Base-by-base conservation (phyloP, 495 filamentous ascomycete genomes). In the Penicillium robsamsonii region DNA sequence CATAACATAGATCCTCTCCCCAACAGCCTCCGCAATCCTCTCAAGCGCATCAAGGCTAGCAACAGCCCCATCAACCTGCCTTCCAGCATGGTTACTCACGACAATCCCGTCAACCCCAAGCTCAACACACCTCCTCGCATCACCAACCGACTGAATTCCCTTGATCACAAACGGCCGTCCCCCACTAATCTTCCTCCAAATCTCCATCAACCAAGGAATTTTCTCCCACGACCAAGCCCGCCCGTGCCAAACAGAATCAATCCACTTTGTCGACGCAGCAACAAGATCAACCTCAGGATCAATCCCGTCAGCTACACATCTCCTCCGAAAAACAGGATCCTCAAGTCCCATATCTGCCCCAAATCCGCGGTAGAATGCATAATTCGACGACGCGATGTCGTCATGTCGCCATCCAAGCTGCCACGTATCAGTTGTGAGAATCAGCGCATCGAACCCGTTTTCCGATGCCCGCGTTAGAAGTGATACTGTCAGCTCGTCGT, bases 401-500 rank as follows among this genome's bases (percentile, higher is more conserved):
- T 84, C 75, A 60, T 85, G 83, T 7, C 85, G 78, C 84, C 84
- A 88, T 8, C 77, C 86, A 1, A 88, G 74, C 55, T 81, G 75
- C 80, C 79, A 87, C 0, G 86, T 88, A 67, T 87, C 86, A 0
- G 82, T 79, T 5, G 84, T 89, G 0, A 88, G 70, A 17, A 89
- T 81, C 44, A 76, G 75, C 0, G 75, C 86, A 18, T 77, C 73
- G 65, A 83, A 89, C 2, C 86, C 85, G 30, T 63, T 65, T 2
- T 81, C 64, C 60, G 73, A 71, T 0, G 84, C 84, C 13, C 84
- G 77, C 8, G 68, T 69, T 2, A 87, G 65, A 46, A 87, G 67
- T 0, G 79, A 84, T 11, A 82, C 53, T 1, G 82, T 77, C 12
- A 84, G 60, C 47, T 82, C 79, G 56, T 87, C 83, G 59, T 88